Conservation (phyloP, 1,284 basidiomycete genomes). For the Golubevia pallescens region DNA sequence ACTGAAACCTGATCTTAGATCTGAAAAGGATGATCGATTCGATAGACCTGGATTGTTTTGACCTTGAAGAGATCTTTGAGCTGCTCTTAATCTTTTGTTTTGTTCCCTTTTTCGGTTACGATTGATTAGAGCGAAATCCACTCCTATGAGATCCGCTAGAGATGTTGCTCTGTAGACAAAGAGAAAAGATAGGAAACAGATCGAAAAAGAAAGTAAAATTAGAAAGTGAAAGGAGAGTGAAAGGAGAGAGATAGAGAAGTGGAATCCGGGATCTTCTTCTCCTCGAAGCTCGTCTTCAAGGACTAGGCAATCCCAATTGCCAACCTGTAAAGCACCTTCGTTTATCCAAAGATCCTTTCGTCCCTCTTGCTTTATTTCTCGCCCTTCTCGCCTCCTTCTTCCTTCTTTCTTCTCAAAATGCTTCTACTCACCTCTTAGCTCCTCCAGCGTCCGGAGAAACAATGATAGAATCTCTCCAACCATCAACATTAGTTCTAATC, state of each 20-base stretch:
- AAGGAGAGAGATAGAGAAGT: neutral
- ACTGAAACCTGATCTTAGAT: slow-evolving; percentile 34
- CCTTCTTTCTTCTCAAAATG: too few species aligned
- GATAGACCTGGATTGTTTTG: slow-evolving; percentile 20
- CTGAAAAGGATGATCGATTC: slow-evolving; percentile 27
- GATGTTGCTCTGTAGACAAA: slow-evolving; percentile 76
- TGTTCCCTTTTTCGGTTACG: slow-evolving; percentile 71
- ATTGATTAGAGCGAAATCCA: slow-evolving; percentile 97
- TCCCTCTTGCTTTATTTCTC: too few species aligned
- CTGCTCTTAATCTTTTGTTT: slow-evolving; percentile 41
- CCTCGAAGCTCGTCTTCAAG: too few species aligned
- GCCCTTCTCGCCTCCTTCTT: too few species aligned
- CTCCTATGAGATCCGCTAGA: slow-evolving; percentile 90
- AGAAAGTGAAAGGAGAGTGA: neutral
- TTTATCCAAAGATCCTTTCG: too few species aligned
- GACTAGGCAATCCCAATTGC: too few species aligned
- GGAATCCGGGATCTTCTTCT: neutral
- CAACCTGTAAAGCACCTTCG: too few species aligned
- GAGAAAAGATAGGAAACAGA: neutral
- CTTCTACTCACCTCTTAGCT: slow-evolving; percentile 95
- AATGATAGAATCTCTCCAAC: slow-evolving; percentile 87
- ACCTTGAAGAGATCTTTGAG: slow-evolving; percentile 9
- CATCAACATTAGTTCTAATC: slow-evolving; percentile 85
- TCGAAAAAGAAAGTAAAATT: neutral
- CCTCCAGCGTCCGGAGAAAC: slow-evolving; percentile 97